Conservation (phyloP, 1,139 yeast species). For the Saccharomyces hybrid region DNA sequence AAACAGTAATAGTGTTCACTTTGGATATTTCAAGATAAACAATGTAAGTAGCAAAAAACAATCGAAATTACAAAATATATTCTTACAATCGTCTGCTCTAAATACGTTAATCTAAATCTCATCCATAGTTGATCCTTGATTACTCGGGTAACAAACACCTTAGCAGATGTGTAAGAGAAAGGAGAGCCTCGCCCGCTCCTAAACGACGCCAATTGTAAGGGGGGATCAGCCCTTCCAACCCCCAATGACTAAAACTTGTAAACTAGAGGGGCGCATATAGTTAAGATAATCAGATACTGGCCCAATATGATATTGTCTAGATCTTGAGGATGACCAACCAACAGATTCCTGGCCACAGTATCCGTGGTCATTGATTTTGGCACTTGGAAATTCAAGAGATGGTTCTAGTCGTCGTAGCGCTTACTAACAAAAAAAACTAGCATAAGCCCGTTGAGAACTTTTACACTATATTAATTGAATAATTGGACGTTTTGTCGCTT, state of each 20-base stretch:
- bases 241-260: not conserved
- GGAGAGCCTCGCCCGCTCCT: not conserved
- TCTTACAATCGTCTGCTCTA: not conserved
- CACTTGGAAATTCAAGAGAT: not conserved
- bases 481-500: not conserved
- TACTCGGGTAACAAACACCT: not conserved
- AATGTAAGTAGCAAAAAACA: not conserved
- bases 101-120: not conserved
- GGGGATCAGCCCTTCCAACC: not conserved
- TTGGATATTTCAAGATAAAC: slow-evolving; percentile 7
- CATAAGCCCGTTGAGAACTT: not conserved
- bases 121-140: not conserved
- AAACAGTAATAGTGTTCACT: not conserved
- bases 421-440: not conserved
- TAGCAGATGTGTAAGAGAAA: not conserved
- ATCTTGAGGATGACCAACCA: not conserved
- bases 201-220: not conserved
- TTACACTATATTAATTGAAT: not conserved
- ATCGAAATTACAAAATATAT: not conserved
- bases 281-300: not conserved
- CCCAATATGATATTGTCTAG: not conserved
- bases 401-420: not conserved
- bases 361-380: not conserved
- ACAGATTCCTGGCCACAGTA: not conserved
- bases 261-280: not conserved